Evolutionary conservation across 371 early-diverging fungal genomes (phyloP).

Genomic region (Rhizopus arrhizus): DNA sequence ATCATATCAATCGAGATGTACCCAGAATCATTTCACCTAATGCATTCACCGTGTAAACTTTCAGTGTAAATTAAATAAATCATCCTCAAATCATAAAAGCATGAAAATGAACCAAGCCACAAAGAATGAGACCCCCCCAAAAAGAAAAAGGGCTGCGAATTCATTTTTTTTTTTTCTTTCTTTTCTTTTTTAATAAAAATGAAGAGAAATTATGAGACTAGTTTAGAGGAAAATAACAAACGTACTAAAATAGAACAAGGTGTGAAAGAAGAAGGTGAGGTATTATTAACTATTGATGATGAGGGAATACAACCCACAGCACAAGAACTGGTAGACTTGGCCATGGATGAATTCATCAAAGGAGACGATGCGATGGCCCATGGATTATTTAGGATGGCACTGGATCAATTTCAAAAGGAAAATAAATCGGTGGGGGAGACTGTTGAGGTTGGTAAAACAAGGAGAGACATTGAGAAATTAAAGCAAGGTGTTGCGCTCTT

Average conservation of each 20-base stretch:
- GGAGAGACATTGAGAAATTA: conserved; percentile 46
- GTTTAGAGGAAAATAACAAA: too few relatives aligned
- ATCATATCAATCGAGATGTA: conserved; percentile 17
- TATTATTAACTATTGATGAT: conserved; percentile 51
- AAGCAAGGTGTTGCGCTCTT: conserved; percentile 47
- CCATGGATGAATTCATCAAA: conserved; percentile 48
- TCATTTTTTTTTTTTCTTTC: too few relatives aligned
- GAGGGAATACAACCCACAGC: conserved; percentile 50
- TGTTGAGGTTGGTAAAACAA: conserved; percentile 42
- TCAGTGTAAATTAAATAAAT: neutral
- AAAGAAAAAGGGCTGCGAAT: too few relatives aligned
- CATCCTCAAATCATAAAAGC: too few relatives aligned
- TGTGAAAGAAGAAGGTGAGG: conserved; percentile 52
- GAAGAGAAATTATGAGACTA: too few relatives aligned
- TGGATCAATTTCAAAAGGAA: conserved; percentile 54
- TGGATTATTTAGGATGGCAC: conserved; percentile 58
- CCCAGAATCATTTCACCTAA: conserved; percentile 25
- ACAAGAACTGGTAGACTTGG: conserved; percentile 58
- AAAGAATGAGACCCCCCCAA: too few relatives aligned
- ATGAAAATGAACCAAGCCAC: too few relatives aligned
- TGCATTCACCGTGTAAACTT: conserved; percentile 19
- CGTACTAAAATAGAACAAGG: too few relatives aligned
- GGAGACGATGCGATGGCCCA: conserved; percentile 43
- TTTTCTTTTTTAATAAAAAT: too few relatives aligned
- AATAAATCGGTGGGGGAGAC: conserved; percentile 42